phyloP scores from a whole-genome alignment of 2,329 filamentous ascomycete genomes.

The Penicillium sp. region DNA sequence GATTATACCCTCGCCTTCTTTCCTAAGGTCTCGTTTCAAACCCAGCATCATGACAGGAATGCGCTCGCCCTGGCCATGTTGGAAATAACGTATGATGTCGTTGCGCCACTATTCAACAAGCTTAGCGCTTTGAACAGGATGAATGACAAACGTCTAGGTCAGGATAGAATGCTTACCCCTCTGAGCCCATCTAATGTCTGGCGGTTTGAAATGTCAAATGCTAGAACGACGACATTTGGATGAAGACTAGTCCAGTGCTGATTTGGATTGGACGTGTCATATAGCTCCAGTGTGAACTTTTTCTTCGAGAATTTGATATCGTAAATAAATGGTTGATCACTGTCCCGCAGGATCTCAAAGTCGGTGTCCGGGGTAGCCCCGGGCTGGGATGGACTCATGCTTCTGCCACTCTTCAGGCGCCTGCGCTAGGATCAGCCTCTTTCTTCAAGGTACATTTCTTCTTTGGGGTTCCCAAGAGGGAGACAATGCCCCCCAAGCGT shows the following conservation, averaged over 20 bases:
- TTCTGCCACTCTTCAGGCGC: conserved; percentile 31
- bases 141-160: too few species aligned
- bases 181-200: conserved; percentile 56
- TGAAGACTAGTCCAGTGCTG: conserved; percentile 60
- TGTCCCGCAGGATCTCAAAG: conserved; percentile 57
- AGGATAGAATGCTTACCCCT: conserved; percentile 33
- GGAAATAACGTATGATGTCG: conserved; percentile 57
- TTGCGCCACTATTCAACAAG: conserved; percentile 47
- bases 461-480: background rate
- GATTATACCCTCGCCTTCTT: conserved; percentile 51
- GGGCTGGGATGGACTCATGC: conserved; percentile 21
- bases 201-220: conserved; percentile 64
- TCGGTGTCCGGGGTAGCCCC: conserved; percentile 40
- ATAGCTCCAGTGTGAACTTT: conserved; percentile 61
- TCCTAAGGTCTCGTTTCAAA: conserved; percentile 63
- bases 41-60: conserved; percentile 66
- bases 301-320: conserved; percentile 63
- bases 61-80: conserved; percentile 49
- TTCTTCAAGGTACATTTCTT: background rate
- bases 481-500: background rate
- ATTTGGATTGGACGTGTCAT: conserved; percentile 63
- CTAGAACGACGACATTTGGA: conserved; percentile 63
- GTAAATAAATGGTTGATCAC: conserved; percentile 65
- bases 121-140: background rate
- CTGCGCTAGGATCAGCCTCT: conserved; percentile 14